Evolutionary conservation across 352 stramenopile species (phyloP).

Genomic region (Phytophthora foliorum): DNA sequence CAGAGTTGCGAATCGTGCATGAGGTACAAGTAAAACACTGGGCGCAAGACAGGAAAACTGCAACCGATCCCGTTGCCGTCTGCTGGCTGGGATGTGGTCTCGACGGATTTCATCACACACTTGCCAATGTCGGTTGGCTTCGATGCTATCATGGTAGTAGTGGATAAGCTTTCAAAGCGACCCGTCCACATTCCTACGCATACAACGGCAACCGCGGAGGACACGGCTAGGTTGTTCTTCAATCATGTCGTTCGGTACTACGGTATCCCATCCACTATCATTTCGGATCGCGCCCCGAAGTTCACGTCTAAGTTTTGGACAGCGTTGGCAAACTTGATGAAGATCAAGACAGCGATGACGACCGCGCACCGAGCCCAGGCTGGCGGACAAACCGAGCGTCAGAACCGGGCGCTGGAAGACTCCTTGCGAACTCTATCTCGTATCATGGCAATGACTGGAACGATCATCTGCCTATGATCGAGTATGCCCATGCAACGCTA

Average conservation of each 20-base stretch:
- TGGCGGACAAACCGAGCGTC: constrained; percentile 15
- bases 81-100: constrained; percentile 28
- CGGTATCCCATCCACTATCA: constrained; percentile 11
- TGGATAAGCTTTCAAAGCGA: background rate
- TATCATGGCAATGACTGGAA: constrained; percentile 21
- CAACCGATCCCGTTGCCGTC: constrained; percentile 14
- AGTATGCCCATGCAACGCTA: constrained; percentile 11
- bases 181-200: background rate
- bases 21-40: constrained; percentile 28
- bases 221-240: constrained; percentile 15
- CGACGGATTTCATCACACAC: constrained; percentile 32
- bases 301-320: background rate
- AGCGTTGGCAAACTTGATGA: constrained; percentile 1
- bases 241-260: constrained; percentile 12
- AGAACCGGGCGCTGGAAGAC: constrained; percentile 14
- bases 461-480: background rate
- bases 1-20: constrained; percentile 32
- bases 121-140: background rate
- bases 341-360: constrained; percentile 11
- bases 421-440: constrained; percentile 8
- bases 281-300: background rate
- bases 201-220: background rate
- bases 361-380: constrained; percentile 14
- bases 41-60: constrained; percentile 20
- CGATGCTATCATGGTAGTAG: background rate